Evolutionary conservation across 1,284 basidiomycete genomes (phyloP).

Genomic region (Schizopora paradoxa): DNA sequence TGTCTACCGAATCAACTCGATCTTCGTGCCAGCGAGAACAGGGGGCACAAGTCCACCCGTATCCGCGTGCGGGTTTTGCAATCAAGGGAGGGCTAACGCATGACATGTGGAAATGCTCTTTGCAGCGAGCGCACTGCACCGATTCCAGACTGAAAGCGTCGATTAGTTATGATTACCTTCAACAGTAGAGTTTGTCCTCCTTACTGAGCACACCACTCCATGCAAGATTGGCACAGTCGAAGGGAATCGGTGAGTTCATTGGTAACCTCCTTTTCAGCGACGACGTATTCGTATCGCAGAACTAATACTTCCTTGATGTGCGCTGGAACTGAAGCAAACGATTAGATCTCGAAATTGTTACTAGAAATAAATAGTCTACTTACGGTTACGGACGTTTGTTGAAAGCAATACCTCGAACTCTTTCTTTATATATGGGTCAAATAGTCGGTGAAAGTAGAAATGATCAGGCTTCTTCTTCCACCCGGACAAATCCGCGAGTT

Average conservation of each 20-base stretch:
- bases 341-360: conserved; percentile 24
- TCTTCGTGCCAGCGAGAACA: conserved; percentile 87
- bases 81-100: conserved; percentile 91
- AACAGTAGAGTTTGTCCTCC: conserved; percentile 27
- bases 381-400: conserved; percentile 83
- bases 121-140: conserved; percentile 92
- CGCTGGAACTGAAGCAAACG: conserved; percentile 59
- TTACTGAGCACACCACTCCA: conserved; percentile 84
- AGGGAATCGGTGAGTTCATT: conserved; percentile 85
- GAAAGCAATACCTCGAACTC: conserved; percentile 95
- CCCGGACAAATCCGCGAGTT: conserved; percentile 87
- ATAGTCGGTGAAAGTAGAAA: conserved; percentile 92
- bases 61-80: conserved; percentile 95
- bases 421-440: conserved; percentile 97
- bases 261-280: conserved; percentile 89
- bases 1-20: conserved; percentile 56
- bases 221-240: conserved; percentile 82
- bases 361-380: conserved; percentile 33
- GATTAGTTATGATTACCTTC: conserved; percentile 7
- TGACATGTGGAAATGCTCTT: conserved; percentile 91
- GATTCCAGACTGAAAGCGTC: conserved; percentile 65
- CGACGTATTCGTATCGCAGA: conserved; percentile 89
- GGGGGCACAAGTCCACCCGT: conserved; percentile 95
- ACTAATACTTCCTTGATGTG: conserved; percentile 73
- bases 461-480: conserved; percentile 95